Percentiles rank a stretch among this genome's conserved stretches.
phyloP scores from a whole-genome alignment of 169 alveolate genomes.

The Perkinsus olseni region DNA sequence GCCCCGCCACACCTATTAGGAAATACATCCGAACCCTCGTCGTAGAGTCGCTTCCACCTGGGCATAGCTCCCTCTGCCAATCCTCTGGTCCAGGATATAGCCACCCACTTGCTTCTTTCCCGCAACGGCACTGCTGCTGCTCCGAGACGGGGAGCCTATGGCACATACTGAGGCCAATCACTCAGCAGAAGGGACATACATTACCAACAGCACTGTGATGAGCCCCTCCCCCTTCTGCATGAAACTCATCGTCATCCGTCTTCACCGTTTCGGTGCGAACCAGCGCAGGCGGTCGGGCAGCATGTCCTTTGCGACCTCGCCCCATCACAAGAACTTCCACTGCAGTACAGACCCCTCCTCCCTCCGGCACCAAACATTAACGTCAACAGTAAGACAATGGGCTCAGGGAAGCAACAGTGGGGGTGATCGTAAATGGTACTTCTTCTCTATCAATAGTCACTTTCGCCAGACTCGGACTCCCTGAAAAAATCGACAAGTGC shows the following conservation, averaged over 20 bases:
- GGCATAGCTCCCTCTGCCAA: conserved; percentile 25
- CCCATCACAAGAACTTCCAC: neutral
- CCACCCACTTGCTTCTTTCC: conserved; percentile 16
- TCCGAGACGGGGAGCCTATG: neutral
- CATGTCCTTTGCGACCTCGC: neutral
- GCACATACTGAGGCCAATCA: neutral
- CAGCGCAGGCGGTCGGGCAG: neutral
- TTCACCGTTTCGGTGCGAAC: neutral
- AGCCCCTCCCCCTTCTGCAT: conserved; percentile 1
- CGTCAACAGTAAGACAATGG: neutral
- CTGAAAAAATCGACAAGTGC: neutral
- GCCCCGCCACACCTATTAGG: neutral
- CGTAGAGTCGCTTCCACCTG: conserved; percentile 9
- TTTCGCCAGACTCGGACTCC: neutral
- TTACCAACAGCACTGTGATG: conserved; percentile 20
- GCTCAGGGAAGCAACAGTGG: neutral
- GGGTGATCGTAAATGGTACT: neutral
- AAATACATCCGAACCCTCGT: neutral
- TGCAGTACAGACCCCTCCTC: neutral
- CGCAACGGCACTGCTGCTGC: conserved; percentile 10
- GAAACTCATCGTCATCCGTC: neutral
- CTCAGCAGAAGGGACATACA: conserved; percentile 21
- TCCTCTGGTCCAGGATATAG: conserved; percentile 19
- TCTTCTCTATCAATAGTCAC: neutral
- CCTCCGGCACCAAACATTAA: neutral